A percentile compares a stretch with the other conserved stretches of the same genome.
Conservation (phyloP, 495 filamentous ascomycete species). For the Daldinia loculata region DNA sequence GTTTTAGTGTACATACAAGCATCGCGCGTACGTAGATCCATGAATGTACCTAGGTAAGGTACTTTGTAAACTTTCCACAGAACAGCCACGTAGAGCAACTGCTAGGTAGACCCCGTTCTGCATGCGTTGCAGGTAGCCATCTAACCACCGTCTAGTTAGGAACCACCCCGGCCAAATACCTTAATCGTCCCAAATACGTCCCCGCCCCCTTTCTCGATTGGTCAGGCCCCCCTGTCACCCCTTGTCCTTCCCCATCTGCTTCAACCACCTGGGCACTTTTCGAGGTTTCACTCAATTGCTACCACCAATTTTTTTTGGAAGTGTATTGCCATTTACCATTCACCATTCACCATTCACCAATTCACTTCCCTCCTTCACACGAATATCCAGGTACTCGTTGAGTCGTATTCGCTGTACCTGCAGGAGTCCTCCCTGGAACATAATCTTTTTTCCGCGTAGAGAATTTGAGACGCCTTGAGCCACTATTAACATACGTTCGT, state of each 20-base stretch:
- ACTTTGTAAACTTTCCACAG: background rate
- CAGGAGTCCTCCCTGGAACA: constrained; percentile 38
- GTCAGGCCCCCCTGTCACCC: constrained; percentile 15
- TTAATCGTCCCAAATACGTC: constrained; percentile 13
- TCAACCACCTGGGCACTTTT: constrained; percentile 18
- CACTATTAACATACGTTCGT: constrained; percentile 27
- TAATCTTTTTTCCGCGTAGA: constrained; percentile 6
- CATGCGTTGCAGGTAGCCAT: background rate
- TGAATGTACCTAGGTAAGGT: background rate
- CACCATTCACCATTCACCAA: background rate
- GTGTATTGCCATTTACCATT: constrained; percentile 8
- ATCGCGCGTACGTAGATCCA: background rate
- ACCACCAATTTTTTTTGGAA: constrained; percentile 7
- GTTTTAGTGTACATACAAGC: no score
- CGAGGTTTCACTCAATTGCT: constrained; percentile 23
- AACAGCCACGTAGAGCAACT: no score
- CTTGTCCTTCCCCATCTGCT: constrained; percentile 21
- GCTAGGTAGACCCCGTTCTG: no score
- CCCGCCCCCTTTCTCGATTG: constrained; percentile 39
- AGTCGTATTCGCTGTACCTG: constrained; percentile 17
- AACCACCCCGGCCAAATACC: constrained; percentile 17
- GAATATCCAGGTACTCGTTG: background rate
- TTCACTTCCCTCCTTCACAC: background rate
- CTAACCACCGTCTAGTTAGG: constrained; percentile 18
- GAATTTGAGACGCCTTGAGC: constrained; percentile 33